These are phyloP conservation scores for Tolypocladium pustulatum DNA, from an alignment of 2,329 filamentous ascomycete species.

Conservation along the genomic window DNA sequence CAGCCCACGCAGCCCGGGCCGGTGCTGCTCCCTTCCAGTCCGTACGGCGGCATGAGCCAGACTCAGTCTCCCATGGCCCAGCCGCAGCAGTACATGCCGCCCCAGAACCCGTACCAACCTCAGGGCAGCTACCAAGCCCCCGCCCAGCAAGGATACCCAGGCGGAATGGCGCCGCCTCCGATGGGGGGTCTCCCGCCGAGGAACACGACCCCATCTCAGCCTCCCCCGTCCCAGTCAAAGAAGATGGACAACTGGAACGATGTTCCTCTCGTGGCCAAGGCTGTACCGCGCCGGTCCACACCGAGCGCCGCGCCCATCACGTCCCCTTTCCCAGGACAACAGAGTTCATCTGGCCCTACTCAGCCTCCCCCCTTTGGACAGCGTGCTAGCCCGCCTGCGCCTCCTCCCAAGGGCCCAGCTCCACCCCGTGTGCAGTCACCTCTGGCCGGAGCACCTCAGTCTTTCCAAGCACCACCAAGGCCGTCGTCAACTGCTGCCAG, in stretches of 20 bases:
- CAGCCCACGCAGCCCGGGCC: conserved; percentile 33
- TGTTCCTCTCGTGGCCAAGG: conserved; percentile 73
- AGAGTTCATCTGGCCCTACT: conserved; percentile 43
- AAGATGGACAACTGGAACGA: conserved; percentile 88
- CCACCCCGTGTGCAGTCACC: conserved; percentile 66
- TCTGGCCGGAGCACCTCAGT: conserved; percentile 35
- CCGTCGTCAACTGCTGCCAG: conserved; percentile 55
- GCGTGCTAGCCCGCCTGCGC: conserved; percentile 62
- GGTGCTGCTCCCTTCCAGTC: conserved; percentile 16
- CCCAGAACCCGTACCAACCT: conserved; percentile 25
- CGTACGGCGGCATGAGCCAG: conserved; percentile 12
- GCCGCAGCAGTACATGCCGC: conserved; percentile 25
- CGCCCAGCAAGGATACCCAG: conserved; percentile 25
- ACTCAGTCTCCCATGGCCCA: conserved; percentile 15
- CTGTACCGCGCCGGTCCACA: conserved; percentile 62
- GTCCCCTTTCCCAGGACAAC: conserved; percentile 66
- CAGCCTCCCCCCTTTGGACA: conserved; percentile 49
- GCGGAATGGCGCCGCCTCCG: conserved; percentile 21
- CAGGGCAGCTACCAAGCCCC: conserved; percentile 42
- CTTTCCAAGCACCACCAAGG: conserved; percentile 45
- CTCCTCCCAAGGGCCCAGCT: conserved; percentile 71
- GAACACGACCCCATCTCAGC: conserved; percentile 54
- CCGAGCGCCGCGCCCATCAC: conserved; percentile 59
- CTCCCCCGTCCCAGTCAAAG: conserved; percentile 59
- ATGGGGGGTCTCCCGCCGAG: conserved; percentile 34